Conservation (phyloP, 2,329 filamentous ascomycete genomes). For the Sclerotinia sclerotiorum region DNA sequence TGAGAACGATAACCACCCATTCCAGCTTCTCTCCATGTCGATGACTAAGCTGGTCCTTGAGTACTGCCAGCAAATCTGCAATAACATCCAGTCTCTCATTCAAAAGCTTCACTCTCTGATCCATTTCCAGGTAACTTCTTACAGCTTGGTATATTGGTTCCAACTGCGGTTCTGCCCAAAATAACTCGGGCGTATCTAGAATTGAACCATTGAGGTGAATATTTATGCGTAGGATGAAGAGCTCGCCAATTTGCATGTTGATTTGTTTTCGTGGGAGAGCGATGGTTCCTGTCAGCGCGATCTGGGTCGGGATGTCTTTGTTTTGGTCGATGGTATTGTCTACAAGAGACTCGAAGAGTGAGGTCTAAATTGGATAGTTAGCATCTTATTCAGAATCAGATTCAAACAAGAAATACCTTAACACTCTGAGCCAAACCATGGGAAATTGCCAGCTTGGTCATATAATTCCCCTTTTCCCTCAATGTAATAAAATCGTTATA, state of each 20-base stretch:
- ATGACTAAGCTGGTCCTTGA: constrained; percentile 94
- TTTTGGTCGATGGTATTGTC: constrained; percentile 91
- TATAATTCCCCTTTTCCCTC: constrained; percentile 92
- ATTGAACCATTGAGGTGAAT: constrained; percentile 97
- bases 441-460: constrained; percentile 95
- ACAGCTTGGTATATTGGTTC: constrained; percentile 97
- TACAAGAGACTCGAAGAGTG: constrained; percentile 92
- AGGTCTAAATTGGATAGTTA: constrained; percentile 58
- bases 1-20: constrained; percentile 94
- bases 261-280: constrained; percentile 84
- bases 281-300: constrained; percentile 89
- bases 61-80: constrained; percentile 83
- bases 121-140: constrained; percentile 94
- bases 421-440: constrained; percentile 95
- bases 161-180: constrained; percentile 97
- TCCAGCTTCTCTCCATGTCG: constrained; percentile 87
- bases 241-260: constrained; percentile 99
- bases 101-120: constrained; percentile 84
- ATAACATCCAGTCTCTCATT: constrained; percentile 92
- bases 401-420: constrained; percentile 57
- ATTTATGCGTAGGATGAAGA: constrained; percentile 96
- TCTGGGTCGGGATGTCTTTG: constrained; percentile 89
- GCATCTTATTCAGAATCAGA: constrained; percentile 16
- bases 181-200: constrained; percentile 92
- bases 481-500: constrained; percentile 99